A percentile compares a stretch with the other conserved stretches of the same genome.
These are phyloP conservation scores for Euphrasia arctica DNA, from an alignment of 305 asterid genomes.

Conservation along the genomic window DNA sequence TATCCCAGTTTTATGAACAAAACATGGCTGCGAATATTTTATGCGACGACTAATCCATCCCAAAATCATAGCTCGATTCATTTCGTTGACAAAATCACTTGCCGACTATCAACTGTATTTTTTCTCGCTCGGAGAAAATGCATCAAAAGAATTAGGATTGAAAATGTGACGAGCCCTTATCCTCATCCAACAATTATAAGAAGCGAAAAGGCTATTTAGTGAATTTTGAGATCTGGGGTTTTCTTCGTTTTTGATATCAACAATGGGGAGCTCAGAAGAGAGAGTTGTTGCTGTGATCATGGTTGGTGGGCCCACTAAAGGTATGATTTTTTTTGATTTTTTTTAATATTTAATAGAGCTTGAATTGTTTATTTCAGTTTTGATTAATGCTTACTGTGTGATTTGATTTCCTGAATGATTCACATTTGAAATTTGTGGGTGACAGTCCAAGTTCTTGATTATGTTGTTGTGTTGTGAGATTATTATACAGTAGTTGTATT, in stretches of 20 bases:
- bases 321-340: slow-evolving; percentile 22
- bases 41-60: no score
- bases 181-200: neutral
- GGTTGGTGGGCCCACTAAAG: slow-evolving; percentile 92
- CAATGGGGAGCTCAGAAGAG: slow-evolving; percentile 64
- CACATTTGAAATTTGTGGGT: neutral
- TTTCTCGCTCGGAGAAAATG: neutral
- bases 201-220: no score
- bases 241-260: slow-evolving; percentile 15
- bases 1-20: no score
- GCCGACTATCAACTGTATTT: no score
- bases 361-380: neutral
- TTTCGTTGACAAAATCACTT: no score
- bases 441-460: slow-evolving; percentile 19
- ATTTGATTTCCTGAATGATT: neutral
- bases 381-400: neutral
- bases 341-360: neutral
- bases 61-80: no score
- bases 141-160: slow-evolving; percentile 3
- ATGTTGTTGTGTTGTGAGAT: neutral
- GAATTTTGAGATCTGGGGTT: slow-evolving; percentile 30
- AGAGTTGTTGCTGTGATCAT: slow-evolving; percentile 76
- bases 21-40: no score
- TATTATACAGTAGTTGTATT: neutral
- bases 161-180: neutral